Evolutionary conservation across 176 grass and related monocot genomes (phyloP).

Genomic region (sorghum (Sorghum bicolor)): Sorghum_bicolor_NCBIv3 NC_012870.2:8056501-8057000

Average conservation of each 20-base stretch:
- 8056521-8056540: constrained; percentile 84
- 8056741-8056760: background rate
- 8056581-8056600: constrained; percentile 93
- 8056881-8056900: background rate
- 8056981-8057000: background rate
- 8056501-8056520: constrained; percentile 55
- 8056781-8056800: constrained; percentile 3
- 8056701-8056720: background rate
- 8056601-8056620: constrained; percentile 71
- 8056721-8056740: background rate
- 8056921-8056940: too few species aligned
- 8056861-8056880: constrained; percentile 15
- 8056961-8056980: too few species aligned
- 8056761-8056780: constrained; percentile 8
- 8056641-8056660: constrained; percentile 72
- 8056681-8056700: background rate
- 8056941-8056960: too few species aligned
- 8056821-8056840: background rate
- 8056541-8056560: constrained; percentile 94
- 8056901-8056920: background rate
- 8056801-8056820: background rate
- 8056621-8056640: constrained; percentile 68
- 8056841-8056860: background rate
- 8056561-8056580: constrained; percentile 96
- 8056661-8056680: background rate